These are phyloP conservation scores for Volvox africanus DNA, from an alignment of 139 green algal species.

Conservation along the genomic window DNA sequence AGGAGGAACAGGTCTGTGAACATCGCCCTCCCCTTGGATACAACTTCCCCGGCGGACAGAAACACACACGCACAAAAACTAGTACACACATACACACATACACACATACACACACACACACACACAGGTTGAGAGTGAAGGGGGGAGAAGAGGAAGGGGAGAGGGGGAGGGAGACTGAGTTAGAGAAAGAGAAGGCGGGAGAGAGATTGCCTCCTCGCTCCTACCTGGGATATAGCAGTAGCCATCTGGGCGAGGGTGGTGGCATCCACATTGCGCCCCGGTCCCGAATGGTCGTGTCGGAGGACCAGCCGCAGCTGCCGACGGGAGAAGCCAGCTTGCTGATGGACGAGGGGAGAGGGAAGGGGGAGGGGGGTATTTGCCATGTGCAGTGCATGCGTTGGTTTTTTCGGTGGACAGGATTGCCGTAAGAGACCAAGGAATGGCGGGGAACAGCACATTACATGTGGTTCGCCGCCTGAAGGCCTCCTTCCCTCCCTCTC, in stretches of 20 bases:
- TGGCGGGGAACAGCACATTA: too few species aligned
- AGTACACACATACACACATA: too few species aligned
- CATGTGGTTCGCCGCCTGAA: too few species aligned
- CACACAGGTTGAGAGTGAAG: neutral
- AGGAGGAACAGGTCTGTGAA: too few species aligned
- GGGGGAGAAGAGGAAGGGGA: neutral
- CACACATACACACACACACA: neutral
- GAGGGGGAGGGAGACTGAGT: neutral
- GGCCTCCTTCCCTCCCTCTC: too few species aligned
- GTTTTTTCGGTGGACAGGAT: too few species aligned
- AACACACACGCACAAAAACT: too few species aligned
- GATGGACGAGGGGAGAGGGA: neutral
- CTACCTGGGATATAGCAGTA: conserved; percentile 2
- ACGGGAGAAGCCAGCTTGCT: conserved; percentile 13
- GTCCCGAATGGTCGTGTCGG: conserved; percentile 2
- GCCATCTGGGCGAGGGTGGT: conserved; percentile 39
- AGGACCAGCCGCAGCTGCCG: conserved; percentile 19
- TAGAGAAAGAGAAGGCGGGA: too few species aligned
- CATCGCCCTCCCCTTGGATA: too few species aligned
- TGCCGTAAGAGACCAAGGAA: too few species aligned
- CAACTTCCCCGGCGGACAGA: too few species aligned
- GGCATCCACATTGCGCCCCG: neutral
- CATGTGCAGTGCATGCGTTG: too few species aligned
- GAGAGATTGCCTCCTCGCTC: neutral
- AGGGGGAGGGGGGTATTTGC: neutral